Conservation (phyloP, 2,329 filamentous ascomycete genomes). For the Xylariaceae sp. region DNA sequence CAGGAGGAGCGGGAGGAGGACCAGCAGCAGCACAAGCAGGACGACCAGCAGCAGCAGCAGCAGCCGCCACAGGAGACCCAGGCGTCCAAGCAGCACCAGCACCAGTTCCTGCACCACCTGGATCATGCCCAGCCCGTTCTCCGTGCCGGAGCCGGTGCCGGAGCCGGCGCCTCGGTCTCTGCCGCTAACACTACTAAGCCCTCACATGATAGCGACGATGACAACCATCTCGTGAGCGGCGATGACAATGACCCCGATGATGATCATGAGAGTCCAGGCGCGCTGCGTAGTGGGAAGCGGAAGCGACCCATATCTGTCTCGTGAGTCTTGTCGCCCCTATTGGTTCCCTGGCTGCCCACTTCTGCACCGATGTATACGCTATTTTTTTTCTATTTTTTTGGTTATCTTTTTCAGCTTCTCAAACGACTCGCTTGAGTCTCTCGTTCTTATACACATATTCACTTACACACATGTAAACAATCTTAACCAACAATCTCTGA, state of each 20-base stretch:
- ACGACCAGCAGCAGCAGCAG: neutral
- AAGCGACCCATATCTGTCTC: conserved; percentile 58
- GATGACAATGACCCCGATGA: conserved; percentile 38
- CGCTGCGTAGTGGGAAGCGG: conserved; percentile 47
- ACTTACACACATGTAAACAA: neutral
- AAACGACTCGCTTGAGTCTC: neutral
- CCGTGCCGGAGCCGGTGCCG: conserved; percentile 17
- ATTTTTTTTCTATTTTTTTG: too few relatives aligned
- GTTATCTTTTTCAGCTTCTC: neutral
- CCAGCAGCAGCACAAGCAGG: neutral
- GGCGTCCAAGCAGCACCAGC: neutral
- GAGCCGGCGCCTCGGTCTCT: neutral
- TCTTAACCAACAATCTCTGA: neutral
- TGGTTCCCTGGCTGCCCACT: conserved; percentile 5
- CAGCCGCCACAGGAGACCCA: neutral
- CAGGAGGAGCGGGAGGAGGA: conserved; percentile 1
- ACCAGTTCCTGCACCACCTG: conserved; percentile 1
- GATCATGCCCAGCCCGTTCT: conserved; percentile 22
- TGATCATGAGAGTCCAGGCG: conserved; percentile 34
- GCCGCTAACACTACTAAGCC: conserved; percentile 21
- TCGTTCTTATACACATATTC: neutral
- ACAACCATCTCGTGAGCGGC: conserved; percentile 38
- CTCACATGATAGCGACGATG: conserved; percentile 43
- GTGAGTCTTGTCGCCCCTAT: conserved; percentile 34
- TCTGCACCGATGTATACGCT: too few relatives aligned